Conservation (phyloP, 2,329 filamentous ascomycete genomes). For the Venturia effusa region DNA sequence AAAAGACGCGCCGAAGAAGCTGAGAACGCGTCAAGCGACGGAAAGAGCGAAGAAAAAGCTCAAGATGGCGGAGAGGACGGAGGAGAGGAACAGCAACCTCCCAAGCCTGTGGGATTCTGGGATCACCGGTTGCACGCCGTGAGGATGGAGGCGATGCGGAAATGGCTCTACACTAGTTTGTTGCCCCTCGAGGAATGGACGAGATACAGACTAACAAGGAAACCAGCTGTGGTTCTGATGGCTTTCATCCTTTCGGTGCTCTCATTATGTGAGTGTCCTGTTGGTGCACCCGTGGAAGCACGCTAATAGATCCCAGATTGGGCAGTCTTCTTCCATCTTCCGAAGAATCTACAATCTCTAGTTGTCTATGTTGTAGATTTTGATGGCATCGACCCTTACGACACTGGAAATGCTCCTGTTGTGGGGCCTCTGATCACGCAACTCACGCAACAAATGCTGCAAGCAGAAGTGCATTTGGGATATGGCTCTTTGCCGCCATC, state of each 20-base stretch:
- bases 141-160: slow-evolving; percentile 27
- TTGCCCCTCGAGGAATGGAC: background rate
- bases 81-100: slow-evolving; percentile 11
- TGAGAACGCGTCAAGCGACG: slow-evolving; percentile 2
- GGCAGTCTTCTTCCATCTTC: slow-evolving; percentile 43
- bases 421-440: slow-evolving; percentile 46
- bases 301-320: slow-evolving; percentile 30
- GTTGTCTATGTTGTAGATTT: slow-evolving; percentile 53
- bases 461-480: slow-evolving; percentile 34
- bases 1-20: background rate
- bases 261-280: slow-evolving; percentile 34
- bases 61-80: background rate
- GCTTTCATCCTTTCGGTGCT: slow-evolving; percentile 45
- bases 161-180: slow-evolving; percentile 30
- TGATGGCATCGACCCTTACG: slow-evolving; percentile 46
- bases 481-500: slow-evolving; percentile 38
- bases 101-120: slow-evolving; percentile 35
- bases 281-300: background rate
- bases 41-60: background rate
- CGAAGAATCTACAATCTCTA: slow-evolving; percentile 38
- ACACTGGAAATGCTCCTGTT: slow-evolving; percentile 35
- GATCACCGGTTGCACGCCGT: slow-evolving; percentile 29
- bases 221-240: slow-evolving; percentile 39
- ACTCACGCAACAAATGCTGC: slow-evolving; percentile 33
- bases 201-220: background rate